Percentiles rank a stretch among this genome's conserved stretches.
phyloP scores from a whole-genome alignment of 225 moss, liverwort and hornwort genomes.

The Bryum argenteum region DNA sequence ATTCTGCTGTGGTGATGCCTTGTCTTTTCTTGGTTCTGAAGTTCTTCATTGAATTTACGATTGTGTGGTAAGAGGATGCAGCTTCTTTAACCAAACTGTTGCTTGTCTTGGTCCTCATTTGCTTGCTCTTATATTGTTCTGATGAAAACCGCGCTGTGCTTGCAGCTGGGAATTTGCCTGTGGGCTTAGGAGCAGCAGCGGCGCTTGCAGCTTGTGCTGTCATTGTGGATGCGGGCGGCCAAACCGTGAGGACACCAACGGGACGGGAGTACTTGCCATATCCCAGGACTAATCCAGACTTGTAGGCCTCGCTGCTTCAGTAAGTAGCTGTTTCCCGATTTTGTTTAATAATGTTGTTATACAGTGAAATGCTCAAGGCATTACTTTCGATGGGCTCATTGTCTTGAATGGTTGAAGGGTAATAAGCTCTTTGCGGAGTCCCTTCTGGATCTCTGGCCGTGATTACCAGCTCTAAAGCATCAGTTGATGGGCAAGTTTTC shows the following conservation, averaged over 20 bases:
- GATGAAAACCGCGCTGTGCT: slow-evolving; percentile 14
- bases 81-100: no score
- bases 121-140: slow-evolving; percentile 4
- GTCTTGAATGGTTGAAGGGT: no score
- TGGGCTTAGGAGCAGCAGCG: slow-evolving; percentile 84
- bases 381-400: no score
- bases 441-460: no score
- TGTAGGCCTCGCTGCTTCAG: slow-evolving; percentile 19
- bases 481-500: no score
- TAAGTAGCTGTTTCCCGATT: no score
- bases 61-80: neutral
- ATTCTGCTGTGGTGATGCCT: neutral
- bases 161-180: slow-evolving; percentile 79
- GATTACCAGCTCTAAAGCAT: no score
- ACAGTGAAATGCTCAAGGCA: no score
- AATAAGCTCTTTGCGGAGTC: no score
- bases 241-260: slow-evolving; percentile 71
- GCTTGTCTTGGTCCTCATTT: neutral
- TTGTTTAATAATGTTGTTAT: no score
- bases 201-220: slow-evolving; percentile 85
- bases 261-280: slow-evolving; percentile 89
- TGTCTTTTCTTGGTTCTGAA: neutral
- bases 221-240: slow-evolving; percentile 87
- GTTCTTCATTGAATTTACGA: no score
- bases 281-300: slow-evolving; percentile 62